Base-by-base conservation (phyloP, 129 eudicot genomes). In the Flaveria bidentis region DNA sequence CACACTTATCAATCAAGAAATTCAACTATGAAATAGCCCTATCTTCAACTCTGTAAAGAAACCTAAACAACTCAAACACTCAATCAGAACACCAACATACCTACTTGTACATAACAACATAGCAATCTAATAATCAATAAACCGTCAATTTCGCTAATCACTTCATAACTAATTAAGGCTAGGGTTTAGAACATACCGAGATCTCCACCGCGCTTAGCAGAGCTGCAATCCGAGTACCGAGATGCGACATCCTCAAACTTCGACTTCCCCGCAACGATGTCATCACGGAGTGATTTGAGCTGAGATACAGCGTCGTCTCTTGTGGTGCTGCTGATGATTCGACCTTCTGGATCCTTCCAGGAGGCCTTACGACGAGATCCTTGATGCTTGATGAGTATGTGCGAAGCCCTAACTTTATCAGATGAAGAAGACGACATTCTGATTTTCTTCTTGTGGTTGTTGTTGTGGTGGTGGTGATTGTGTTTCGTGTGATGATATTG, bases 191-290 rank as follows among this genome's bases (percentile, higher is more conserved):
- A 75, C 75, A 68, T 9, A 89, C 98, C 97, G 69, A 93, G 93
- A 93, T 93, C 98, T 46, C 98, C 98, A 61, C 97, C 96, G 87
- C 96, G 97, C 80, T 93, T 93, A 83, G 98, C 98, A 58, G 97
- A 93, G 88, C 90, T 88, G 83, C 98, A 93, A 83, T 93, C 93
- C 14, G 97, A 90, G 83, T 68, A 50, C 30, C 83, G 75, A 56
- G 92, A 26, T 3, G 98, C 98, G 73, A 93, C 84, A 53, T 91
- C 98, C 44, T 85, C 79, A 80, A 93, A 93, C 53, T 85, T 87
- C 1, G 87, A 88, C 15, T 90, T 82, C 13, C 90, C 96, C 11
- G 93, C 63, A 74, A 88, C 83, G 78, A 93, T 84, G 71, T 88
- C 96, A 2, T 82, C 88, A 25, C 97, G 97, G 67, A 93, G 81